A percentile compares a stretch with the other conserved stretches of the same genome.
Conservation (phyloP, 305 asterid species). For the Solanum hybrid region DNA sequence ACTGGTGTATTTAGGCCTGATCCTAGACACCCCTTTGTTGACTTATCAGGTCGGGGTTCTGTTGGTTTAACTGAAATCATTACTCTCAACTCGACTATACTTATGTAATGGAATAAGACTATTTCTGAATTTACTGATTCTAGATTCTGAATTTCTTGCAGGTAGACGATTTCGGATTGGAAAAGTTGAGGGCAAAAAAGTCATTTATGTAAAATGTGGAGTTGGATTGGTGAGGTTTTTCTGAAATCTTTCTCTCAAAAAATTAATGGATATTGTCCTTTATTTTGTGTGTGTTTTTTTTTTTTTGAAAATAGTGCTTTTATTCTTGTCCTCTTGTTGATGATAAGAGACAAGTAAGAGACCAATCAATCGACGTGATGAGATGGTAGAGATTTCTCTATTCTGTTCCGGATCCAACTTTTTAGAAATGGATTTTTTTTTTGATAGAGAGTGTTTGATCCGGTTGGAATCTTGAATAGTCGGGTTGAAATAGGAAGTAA, state of each 20-base stretch:
- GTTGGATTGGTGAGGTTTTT: conserved; percentile 34
- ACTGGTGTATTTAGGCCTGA: conserved; percentile 28
- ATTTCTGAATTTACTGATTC: not conserved
- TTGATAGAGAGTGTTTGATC: not conserved
- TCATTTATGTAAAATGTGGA: conserved; percentile 53
- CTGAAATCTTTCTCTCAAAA: not conserved
- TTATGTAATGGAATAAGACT: fast-evolving
- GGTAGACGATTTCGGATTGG: conserved; percentile 56
- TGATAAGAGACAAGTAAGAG: not conserved
- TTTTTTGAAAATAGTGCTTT: no score
- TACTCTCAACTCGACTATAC: not conserved
- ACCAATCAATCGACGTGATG: not conserved
- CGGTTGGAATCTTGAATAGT: not conserved
- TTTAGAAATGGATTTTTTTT: fast-evolving
- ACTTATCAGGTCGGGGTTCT: conserved; percentile 28
- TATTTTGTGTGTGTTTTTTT: no score
- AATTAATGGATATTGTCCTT: not conserved
- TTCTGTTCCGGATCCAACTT: not conserved
- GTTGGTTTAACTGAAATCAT: not conserved
- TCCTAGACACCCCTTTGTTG: conserved; percentile 31
- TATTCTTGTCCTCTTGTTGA: not conserved
- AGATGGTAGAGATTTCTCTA: not conserved
- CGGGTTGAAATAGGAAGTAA: fast-evolving
- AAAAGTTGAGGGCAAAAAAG: conserved; percentile 24
- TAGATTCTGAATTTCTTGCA: not conserved